Base-by-base conservation (phyloP, 345 rosid species). In the Acer campestre region DNA sequence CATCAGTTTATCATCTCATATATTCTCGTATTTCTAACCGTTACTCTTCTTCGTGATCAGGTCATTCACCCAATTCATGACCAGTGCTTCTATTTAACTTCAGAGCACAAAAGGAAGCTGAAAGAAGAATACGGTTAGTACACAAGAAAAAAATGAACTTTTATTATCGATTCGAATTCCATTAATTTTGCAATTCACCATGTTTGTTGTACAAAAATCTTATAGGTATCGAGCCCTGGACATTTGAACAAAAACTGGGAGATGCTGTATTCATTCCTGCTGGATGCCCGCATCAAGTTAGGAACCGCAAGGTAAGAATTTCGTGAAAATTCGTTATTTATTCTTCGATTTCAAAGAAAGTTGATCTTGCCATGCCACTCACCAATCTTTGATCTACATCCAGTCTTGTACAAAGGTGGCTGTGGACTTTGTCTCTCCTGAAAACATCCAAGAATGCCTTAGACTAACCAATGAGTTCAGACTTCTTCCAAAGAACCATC, bases 271-370 rank as follows among this genome's bases (percentile, higher is more conserved):
- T 93, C 78, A 95, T 95, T 75, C 99, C 99, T 0, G 97, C 97
- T 1, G 99, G 99, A 56, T 95, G 99, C 78, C 98, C 98, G 4
- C 99, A 96, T 82, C 99, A 96, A 89, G 99, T 96, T 56, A 88
- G 99, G 72, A 96, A 96, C 81, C 90, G 94, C 55, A 91, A 87
- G 98, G 99, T 92, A 80, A 66, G 23, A 66, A 75, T 9, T 64
- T 25, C 73, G 40, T 51, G 9, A 17, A 51, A 7, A 44, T 67
- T 56, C 42, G n/a, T 29, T 29, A 27, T 38, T 51, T 51, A 4
- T 10, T 1, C 42, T 18, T 51, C 42, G 5, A 2, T 1, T 23
- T 18, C 27, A 7, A 49, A 27, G 18, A 48, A 3, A 65, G n/a
- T 49, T 27, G 42, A 17, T 44, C 38, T 66, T 20, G 64, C 42